These are phyloP conservation scores for Colletotrichum lini DNA, from an alignment of 2,329 filamentous ascomycete species.

Conservation along the genomic window DNA sequence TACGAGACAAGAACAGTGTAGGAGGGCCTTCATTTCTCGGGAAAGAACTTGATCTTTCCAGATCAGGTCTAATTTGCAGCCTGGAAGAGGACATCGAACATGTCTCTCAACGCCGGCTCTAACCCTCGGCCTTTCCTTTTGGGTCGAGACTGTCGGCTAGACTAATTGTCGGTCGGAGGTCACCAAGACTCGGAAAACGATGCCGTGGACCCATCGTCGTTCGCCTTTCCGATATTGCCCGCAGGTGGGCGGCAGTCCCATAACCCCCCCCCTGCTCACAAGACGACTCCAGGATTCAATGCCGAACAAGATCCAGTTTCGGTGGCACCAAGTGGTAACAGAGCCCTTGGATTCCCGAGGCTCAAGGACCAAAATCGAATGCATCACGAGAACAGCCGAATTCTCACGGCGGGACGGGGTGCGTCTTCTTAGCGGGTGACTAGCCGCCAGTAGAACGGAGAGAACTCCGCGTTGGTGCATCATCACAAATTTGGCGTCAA, in stretches of 20 bases:
- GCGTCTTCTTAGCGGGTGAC: neutral
- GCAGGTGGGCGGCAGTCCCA: constrained; percentile 4
- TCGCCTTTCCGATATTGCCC: constrained; percentile 19
- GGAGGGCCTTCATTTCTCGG: no score
- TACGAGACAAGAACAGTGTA: no score
- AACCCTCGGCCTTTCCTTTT: no score
- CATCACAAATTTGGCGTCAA: neutral
- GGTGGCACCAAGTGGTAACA: neutral
- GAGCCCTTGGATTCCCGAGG: no score
- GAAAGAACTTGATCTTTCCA: no score
- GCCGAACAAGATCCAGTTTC: constrained; percentile 3
- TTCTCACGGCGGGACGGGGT: neutral
- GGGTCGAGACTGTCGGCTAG: neutral
- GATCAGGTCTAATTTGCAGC: no score
- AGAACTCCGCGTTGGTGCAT: neutral
- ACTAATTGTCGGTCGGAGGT: neutral
- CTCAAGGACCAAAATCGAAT: neutral
- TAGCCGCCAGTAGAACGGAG: neutral
- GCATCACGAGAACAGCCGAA: neutral
- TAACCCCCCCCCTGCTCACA: neutral
- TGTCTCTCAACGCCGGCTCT: no score
- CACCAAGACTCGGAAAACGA: constrained; percentile 4
- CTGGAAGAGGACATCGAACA: no score
- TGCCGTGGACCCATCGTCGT: constrained; percentile 2
- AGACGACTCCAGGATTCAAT: neutral